These are phyloP conservation scores for Priceomyces castillae DNA, from an alignment of 805 yeast species.

Conservation along the genomic window DNA sequence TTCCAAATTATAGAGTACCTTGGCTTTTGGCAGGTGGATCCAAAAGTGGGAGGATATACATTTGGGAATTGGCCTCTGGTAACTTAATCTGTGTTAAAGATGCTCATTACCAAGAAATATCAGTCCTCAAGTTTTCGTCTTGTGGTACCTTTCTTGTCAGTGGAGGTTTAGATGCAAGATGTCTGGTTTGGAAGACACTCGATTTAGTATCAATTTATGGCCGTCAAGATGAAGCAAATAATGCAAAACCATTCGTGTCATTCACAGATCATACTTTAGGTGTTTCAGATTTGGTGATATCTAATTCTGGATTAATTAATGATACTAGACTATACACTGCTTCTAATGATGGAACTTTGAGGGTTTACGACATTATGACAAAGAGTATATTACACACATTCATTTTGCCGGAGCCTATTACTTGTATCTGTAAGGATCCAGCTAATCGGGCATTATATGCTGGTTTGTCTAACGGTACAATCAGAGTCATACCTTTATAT, in stretches of 20 bases:
- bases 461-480: conserved; percentile 63
- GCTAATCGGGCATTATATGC: conserved; percentile 72
- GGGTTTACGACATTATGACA: conserved; percentile 60
- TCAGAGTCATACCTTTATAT: conserved; percentile 56
- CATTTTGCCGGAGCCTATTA: conserved; percentile 59
- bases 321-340: conserved; percentile 67
- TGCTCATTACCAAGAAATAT: conserved; percentile 79
- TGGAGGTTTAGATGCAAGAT: conserved; percentile 80
- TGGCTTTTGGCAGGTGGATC: conserved; percentile 76
- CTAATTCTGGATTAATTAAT: conserved; percentile 49
- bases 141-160: conserved; percentile 67
- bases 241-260: conserved; percentile 54
- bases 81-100: conserved; percentile 66
- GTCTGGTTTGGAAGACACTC: conserved; percentile 65
- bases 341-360: conserved; percentile 71
- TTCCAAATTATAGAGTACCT: conserved; percentile 49
- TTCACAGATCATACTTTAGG: conserved; percentile 62
- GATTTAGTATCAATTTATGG: conserved; percentile 49
- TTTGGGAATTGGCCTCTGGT: conserved; percentile 87
- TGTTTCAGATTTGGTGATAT: conserved; percentile 45
- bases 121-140: conserved; percentile 53
- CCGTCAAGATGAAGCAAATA: conserved; percentile 28
- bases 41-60: conserved; percentile 67
- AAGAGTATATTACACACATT: conserved; percentile 60
- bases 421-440: conserved; percentile 66